phyloP scores from a whole-genome alignment of 2,329 filamentous ascomycete genomes.

The Aureobasidium sp. region DNA sequence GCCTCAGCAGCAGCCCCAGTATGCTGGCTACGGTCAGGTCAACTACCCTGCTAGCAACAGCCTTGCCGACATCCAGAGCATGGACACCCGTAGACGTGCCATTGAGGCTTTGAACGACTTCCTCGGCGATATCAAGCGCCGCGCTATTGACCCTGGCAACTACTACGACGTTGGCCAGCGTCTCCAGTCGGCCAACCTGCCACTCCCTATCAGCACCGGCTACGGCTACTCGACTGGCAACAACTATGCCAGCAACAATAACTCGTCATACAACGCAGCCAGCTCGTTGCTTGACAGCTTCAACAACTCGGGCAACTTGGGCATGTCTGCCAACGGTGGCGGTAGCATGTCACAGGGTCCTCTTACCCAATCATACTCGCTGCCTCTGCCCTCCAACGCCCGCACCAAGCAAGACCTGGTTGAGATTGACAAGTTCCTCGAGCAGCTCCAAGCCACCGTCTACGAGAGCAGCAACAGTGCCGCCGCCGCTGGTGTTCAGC shows the following conservation, averaged over 20 bases:
- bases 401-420: conserved; percentile 90
- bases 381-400: conserved; percentile 79
- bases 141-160: conserved; percentile 80
- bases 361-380: conserved; percentile 72
- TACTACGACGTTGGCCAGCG: conserved; percentile 88
- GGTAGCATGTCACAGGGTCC: conserved; percentile 45
- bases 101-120: conserved; percentile 89
- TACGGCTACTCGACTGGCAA: conserved; percentile 34
- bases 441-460: conserved; percentile 92
- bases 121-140: conserved; percentile 86
- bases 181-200: conserved; percentile 62
- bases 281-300: conserved; percentile 31
- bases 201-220: conserved; percentile 29
- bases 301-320: conserved; percentile 16
- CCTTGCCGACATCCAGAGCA: conserved; percentile 31
- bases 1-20: conserved; percentile 25
- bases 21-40: conserved; percentile 33
- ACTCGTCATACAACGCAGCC: conserved; percentile 19
- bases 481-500: conserved; percentile 68
- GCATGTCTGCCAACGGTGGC: conserved; percentile 21
- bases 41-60: conserved; percentile 40
- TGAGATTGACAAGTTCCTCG: conserved; percentile 89
- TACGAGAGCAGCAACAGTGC: conserved; percentile 80
- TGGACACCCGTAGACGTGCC: conserved; percentile 69
- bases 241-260: conserved; percentile 30